A percentile compares a stretch with the other conserved stretches of the same genome.
phyloP scores from a whole-genome alignment of 2,329 filamentous ascomycete species.

The Aspergillus carbonarius region DNA sequence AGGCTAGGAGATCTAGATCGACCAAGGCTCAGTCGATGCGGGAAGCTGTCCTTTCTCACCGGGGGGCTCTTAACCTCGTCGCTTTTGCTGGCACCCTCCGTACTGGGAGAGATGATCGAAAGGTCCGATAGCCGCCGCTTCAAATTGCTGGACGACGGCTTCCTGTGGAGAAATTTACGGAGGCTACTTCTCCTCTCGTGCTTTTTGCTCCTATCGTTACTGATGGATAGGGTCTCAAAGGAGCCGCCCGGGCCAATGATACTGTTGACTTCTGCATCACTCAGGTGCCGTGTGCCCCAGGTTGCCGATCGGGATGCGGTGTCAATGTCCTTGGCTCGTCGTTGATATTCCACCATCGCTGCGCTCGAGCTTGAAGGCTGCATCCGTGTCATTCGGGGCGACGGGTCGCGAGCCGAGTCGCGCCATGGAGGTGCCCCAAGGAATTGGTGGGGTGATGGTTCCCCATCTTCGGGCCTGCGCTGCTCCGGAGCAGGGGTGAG shows the following conservation, averaged over 20 bases:
- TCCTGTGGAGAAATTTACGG: conserved; percentile 44
- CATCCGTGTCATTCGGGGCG: conserved; percentile 29
- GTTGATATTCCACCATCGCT: conserved; percentile 55
- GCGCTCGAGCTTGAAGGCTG: conserved; percentile 56
- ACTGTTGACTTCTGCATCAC: conserved; percentile 52
- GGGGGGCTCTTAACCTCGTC: conserved; percentile 21
- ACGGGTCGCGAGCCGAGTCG: conserved; percentile 40
- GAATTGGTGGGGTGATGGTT: conserved; percentile 39
- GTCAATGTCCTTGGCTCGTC: conserved; percentile 53
- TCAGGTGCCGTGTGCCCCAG: conserved; percentile 52
- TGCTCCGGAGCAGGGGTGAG: conserved; percentile 25
- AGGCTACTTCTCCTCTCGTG: conserved; percentile 49
- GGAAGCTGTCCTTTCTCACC: conserved; percentile 33
- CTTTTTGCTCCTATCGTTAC: conserved; percentile 38
- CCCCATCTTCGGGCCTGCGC: conserved; percentile 26
- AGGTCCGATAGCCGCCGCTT: conserved; percentile 45
- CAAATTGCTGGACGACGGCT: conserved; percentile 42
- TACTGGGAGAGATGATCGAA: conserved; percentile 29
- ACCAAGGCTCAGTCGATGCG: conserved; percentile 39
- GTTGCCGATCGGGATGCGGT: conserved; percentile 56
- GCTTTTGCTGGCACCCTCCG: conserved; percentile 23
- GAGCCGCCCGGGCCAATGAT: conserved; percentile 46
- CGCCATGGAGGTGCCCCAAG: conserved; percentile 49
- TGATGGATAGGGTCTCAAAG: conserved; percentile 43
- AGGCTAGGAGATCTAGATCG: conserved; percentile 41